Evolutionary conservation across 2,329 filamentous ascomycete species (phyloP).

Genomic region (Chrysoporthe puriensis): DNA sequence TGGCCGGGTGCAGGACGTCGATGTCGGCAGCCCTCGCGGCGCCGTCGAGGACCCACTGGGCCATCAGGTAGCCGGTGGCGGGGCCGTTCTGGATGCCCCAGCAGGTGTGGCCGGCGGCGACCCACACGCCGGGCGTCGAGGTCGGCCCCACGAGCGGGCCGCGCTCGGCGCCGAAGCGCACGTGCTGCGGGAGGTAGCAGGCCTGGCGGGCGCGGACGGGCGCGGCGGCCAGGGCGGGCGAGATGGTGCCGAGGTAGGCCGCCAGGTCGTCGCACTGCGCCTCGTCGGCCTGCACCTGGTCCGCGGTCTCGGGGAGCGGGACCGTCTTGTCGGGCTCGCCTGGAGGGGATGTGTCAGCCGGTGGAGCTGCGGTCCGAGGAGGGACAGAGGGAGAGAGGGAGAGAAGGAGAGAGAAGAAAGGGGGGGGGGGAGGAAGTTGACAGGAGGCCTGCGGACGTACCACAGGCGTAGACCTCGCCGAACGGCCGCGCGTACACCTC

Average conservation of each 20-base stretch:
- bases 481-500: conserved; percentile 93
- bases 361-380: conserved; percentile 13
- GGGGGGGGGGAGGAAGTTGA: no score
- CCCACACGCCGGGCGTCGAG: conserved; percentile 70
- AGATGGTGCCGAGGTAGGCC: conserved; percentile 72
- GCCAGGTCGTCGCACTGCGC: conserved; percentile 82
- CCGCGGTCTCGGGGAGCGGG: conserved; percentile 75
- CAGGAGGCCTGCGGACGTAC: conserved; percentile 43
- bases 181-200: conserved; percentile 87
- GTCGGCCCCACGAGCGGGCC: conserved; percentile 80
- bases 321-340: conserved; percentile 77
- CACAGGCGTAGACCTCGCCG: conserved; percentile 91
- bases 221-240: conserved; percentile 67
- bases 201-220: conserved; percentile 78
- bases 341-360: conserved; percentile 31
- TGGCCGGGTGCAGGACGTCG: conserved; percentile 67
- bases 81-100: conserved; percentile 98
- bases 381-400: not conserved
- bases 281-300: conserved; percentile 76
- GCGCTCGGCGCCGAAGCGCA: conserved; percentile 59
- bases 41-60: conserved; percentile 78
- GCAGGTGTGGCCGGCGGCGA: conserved; percentile 92
- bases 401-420: not conserved
- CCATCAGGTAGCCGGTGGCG: conserved; percentile 80
- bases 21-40: conserved; percentile 69